Evolutionary conservation across 148 eudicot genomes (phyloP), one percentile per base, ranked within the genome.

Genomic region (Polygonum aviculare): DNA sequence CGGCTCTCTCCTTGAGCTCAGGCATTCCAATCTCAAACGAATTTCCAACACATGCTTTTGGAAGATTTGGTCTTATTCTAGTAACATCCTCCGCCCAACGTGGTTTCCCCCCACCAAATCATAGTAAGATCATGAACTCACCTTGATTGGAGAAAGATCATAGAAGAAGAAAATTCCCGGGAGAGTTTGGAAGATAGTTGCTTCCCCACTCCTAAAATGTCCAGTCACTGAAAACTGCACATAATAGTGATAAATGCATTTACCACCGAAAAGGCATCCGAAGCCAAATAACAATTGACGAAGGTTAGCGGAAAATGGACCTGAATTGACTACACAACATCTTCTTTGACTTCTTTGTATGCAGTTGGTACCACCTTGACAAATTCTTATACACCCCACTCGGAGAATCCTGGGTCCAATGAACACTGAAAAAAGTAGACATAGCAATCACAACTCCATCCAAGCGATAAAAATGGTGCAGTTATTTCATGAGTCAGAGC

Each of bases 91-190:
- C 47, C 11, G 47, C 47, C 47, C 47, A 44, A 1, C 11, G 47
- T 44, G 47, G 47, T 44, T 44, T 44, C 1, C 47, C n/a, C 47
- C 47, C 47, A 44, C 47, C 47, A 44, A 44, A 7, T 44, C 47
- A 10, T 44, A 44, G 9, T 7, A 0, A 44, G 9, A 44, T 44
- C 47, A 44, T 44, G 47, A 44, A 44, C 47, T 44, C 47, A 63
- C 69, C 14, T 94, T 90, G 78, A 94, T 94, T 19, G 96, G 93
- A 55, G 97, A 94, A 75, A 94, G 97, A 76, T 92, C 98, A 79
- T 94, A 94, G 75, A 90, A 90, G 92, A 92, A 92, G 89, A 90
- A 94, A 73, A 92, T 92, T 76, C 98, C 98, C 18, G 98, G 97
- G 75, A 92, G 85, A 38, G 90, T 48, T 72, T 85, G 83, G 63